Base-by-base conservation (phyloP, 1,139 yeast genomes). In the Debaryomycetaceae sp. region DNA sequence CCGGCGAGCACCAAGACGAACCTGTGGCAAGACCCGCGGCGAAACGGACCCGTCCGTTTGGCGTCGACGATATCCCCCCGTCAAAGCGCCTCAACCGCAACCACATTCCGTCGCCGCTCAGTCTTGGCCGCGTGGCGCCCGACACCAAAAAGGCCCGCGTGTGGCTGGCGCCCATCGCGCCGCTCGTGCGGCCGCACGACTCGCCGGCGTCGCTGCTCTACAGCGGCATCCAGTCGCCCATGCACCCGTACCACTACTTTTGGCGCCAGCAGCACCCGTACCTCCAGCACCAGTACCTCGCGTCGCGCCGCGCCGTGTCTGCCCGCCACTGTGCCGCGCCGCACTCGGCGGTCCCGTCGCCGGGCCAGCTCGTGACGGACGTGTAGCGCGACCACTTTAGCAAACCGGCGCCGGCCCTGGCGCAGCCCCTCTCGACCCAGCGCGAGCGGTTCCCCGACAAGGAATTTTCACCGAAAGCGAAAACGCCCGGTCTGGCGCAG, bases 371-470 rank as follows among this genome's bases (percentile, higher is more conserved):
- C 7, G 67, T 62, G 4, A 62, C 69, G 5, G 77, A 71, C 39
- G 69, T 71, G 3, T 73, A 66, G 41, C 58, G 55, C 28, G 70
- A 67, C 4, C 73, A 68, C 36, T 55, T 53, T 23, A 53, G 64
- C 15, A 59, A 57, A 35, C 59, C 55, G 22, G 77, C 77, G 0
- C 78, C 77, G 3, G 40, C 66, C 22, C 51, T 52, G 19, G 67
- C 74, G 4, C 78, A 73, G 41, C 78, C 79, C 7, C 53, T 71
- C 19, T 62, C 72, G 23, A 68, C 78, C 0, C 74, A 70, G 42
- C 49, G 57, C 21, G 72, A 64, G 34, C 57, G 50, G 30, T 72
- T 71, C 36, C n/a, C n/a, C n/a, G n/a, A n/a, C n/a, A n/a, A n/a
- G n/a, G n/a, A n/a, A n/a, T n/a, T n/a, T n/a, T n/a, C n/a, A n/a